phyloP scores from a whole-genome alignment of 2,329 filamentous ascomycete species.

The Fusarium oxysporum region DNA sequence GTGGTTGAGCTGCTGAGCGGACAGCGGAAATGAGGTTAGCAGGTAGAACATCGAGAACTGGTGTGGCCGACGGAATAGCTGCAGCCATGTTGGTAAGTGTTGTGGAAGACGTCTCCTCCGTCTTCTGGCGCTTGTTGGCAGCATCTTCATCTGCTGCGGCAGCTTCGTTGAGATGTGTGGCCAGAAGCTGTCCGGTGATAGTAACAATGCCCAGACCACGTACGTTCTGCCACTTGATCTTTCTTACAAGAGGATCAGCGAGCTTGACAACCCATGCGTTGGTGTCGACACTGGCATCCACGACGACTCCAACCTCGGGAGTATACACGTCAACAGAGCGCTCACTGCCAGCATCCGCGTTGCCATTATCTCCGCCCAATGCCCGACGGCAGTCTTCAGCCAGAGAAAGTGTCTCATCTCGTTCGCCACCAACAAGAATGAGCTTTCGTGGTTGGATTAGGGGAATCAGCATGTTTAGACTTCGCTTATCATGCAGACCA shows the following conservation, averaged over 20 bases:
- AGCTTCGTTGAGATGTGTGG: constrained; percentile 55
- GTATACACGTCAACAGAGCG: constrained; percentile 80
- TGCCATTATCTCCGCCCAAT: constrained; percentile 48
- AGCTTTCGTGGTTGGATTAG: constrained; percentile 94
- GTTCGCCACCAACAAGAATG: constrained; percentile 86
- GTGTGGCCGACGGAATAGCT: constrained; percentile 50
- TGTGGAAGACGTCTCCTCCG: constrained; percentile 48
- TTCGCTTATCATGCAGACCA: constrained; percentile 92
- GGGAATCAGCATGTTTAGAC: constrained; percentile 92
- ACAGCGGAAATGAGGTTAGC: constrained; percentile 75
- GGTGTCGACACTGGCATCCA: constrained; percentile 96
- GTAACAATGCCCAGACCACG: constrained; percentile 91
- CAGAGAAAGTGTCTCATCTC: constrained; percentile 80
- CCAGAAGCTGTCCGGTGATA: constrained; percentile 78
- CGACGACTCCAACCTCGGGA: constrained; percentile 75
- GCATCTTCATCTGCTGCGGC: constrained; percentile 56
- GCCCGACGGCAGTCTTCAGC: constrained; percentile 84
- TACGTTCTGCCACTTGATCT: constrained; percentile 94
- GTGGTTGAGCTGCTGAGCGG: constrained; percentile 82
- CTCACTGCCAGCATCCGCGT: constrained; percentile 54
- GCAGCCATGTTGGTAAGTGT: constrained; percentile 41
- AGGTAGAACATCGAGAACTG: constrained; percentile 67
- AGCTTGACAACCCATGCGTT: constrained; percentile 97
- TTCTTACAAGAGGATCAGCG: constrained; percentile 84
- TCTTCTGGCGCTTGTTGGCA: constrained; percentile 63